Conservation (phyloP, 345 rosid species). For the Euphorbia lathyris region DNA sequence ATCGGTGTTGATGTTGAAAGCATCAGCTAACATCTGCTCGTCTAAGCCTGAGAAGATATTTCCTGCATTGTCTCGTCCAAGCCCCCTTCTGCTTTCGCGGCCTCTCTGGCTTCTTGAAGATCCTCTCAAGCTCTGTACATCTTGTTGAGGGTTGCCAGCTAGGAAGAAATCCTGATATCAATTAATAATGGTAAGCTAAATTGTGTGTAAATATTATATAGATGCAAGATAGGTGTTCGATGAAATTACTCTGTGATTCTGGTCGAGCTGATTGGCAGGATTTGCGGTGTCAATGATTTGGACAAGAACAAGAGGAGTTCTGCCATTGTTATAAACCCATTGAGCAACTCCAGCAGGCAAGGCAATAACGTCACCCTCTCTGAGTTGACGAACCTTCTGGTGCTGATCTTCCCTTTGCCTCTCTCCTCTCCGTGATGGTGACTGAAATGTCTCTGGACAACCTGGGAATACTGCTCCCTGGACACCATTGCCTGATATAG, state of each 20-base stretch:
- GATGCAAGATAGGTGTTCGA: too few species aligned
- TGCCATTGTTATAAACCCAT: slow-evolving; percentile 49
- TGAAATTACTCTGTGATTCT: slow-evolving; percentile 32
- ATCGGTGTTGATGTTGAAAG: slow-evolving; percentile 39
- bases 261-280: slow-evolving; percentile 44
- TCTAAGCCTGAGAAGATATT: slow-evolving; percentile 50
- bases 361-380: slow-evolving; percentile 41
- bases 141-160: slow-evolving; percentile 44
- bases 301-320: slow-evolving; percentile 31
- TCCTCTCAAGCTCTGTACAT: slow-evolving; percentile 12
- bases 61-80: slow-evolving; percentile 14
- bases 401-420: slow-evolving; percentile 19
- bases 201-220: too few species aligned
- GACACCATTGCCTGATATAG: slow-evolving; percentile 25
- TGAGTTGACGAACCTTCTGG: slow-evolving; percentile 31
- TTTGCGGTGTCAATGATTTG: slow-evolving; percentile 32
- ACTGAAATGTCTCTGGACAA: slow-evolving; percentile 36
- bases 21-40: slow-evolving; percentile 33
- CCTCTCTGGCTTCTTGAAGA: neutral
- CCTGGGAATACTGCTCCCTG: slow-evolving; percentile 30
- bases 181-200: too few species aligned
- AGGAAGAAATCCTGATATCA: slow-evolving; percentile 42
- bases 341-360: slow-evolving; percentile 42
- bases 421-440: neutral
- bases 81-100: slow-evolving; percentile 3